Conservation (phyloP, 768 basidiomycete genomes). For the Tylopilus vinaceipallidus region DNA sequence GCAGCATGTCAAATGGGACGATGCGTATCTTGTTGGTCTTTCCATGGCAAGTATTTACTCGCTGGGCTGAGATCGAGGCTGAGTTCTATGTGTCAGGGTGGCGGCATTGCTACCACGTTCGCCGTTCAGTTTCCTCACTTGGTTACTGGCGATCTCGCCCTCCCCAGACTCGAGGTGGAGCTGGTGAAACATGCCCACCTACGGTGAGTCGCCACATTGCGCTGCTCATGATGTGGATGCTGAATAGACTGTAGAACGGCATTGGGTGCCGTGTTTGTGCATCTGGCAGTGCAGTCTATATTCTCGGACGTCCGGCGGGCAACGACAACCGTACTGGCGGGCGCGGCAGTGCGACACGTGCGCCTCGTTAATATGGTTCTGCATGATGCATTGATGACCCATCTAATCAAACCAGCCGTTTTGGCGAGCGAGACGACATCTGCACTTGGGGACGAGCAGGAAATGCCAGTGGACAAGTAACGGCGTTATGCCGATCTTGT, state of each 20-base stretch:
- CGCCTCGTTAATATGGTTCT: conserved; percentile 50
- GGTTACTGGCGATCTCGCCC: conserved; percentile 59
- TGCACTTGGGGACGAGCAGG: conserved; percentile 31
- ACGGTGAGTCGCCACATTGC: too few species aligned
- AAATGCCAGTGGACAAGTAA: too few species aligned
- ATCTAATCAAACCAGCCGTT: conserved; percentile 39
- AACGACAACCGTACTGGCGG: conserved; percentile 42
- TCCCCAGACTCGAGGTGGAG: conserved; percentile 50
- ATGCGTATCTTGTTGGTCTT: conserved; percentile 62
- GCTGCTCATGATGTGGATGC: too few species aligned
- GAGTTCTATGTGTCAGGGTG: conserved; percentile 50
- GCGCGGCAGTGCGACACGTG: conserved; percentile 40
- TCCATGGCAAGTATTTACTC: conserved; percentile 57
- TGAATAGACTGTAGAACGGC: conserved; percentile 55
- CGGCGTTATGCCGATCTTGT: conserved; percentile 52
- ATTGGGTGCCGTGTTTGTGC: conserved; percentile 64
- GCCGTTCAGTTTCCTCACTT: conserved; percentile 69
- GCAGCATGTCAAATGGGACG: conserved; percentile 73
- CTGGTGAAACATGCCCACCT: conserved; percentile 50
- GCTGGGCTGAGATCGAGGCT: conserved; percentile 4
- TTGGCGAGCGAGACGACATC: conserved; percentile 14
- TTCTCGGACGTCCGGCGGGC: conserved; percentile 52
- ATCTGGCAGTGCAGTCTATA: conserved; percentile 62
- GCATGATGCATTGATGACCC: conserved; percentile 55
- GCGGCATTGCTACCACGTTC: conserved; percentile 71